phyloP scores from a whole-genome alignment of 2,329 filamentous ascomycete genomes.

The Helotiales sp. region DNA sequence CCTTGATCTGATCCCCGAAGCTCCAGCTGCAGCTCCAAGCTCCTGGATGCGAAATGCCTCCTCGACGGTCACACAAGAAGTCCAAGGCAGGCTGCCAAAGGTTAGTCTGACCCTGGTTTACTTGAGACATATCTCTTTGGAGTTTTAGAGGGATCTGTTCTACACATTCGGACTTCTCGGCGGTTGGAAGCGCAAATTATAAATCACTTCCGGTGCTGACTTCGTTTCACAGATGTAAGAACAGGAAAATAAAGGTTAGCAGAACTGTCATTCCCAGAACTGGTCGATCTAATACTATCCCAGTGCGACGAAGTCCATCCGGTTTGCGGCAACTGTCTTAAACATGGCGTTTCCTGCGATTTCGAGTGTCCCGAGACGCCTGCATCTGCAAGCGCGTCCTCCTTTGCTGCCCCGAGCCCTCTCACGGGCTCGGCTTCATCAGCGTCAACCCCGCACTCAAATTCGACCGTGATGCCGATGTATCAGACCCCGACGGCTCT shows the following conservation, averaged over 20 bases:
- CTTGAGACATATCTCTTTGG: background rate
- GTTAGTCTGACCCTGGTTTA: slow-evolving; percentile 12
- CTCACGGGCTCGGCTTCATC: slow-evolving; percentile 13
- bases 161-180: background rate
- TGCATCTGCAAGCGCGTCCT: slow-evolving; percentile 7
- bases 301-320: slow-evolving; percentile 70
- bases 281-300: slow-evolving; percentile 16
- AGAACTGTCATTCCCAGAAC: slow-evolving; percentile 38
- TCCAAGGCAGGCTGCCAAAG: slow-evolving; percentile 66
- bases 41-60: slow-evolving; percentile 55
- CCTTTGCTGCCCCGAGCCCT: slow-evolving; percentile 24
- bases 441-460: slow-evolving; percentile 26
- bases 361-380: slow-evolving; percentile 54
- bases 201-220: background rate
- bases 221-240: slow-evolving; percentile 58
- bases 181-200: background rate
- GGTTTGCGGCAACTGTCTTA: slow-evolving; percentile 67
- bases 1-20: slow-evolving; percentile 14
- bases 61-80: slow-evolving; percentile 71
- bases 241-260: slow-evolving; percentile 70
- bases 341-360: slow-evolving; percentile 70
- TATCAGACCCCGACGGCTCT: slow-evolving; percentile 33
- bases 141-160: no score
- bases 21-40: background rate
- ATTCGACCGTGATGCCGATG: slow-evolving; percentile 29